Evolutionary conservation across 202 grass and related monocot genomes (phyloP), one percentile per base, ranked within the genome.

Genomic region (Hordeum pubiflorum): DNA sequence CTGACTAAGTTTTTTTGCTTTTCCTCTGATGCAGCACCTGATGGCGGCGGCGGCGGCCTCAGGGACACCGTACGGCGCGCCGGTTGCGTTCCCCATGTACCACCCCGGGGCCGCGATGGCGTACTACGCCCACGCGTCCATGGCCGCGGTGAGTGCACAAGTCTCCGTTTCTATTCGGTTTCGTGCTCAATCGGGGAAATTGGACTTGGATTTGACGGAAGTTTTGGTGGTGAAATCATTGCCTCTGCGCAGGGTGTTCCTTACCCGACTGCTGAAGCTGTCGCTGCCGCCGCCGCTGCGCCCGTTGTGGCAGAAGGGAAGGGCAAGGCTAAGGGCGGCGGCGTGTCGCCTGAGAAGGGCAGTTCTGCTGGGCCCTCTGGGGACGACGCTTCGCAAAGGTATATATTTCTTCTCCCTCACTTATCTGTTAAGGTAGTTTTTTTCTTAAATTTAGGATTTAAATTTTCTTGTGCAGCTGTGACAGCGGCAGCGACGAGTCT

Each of bases 111-210:
- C 88, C 14, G 79, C 88, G 5, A 63, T 84, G 83, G 88, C 88
- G 11, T 91, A 94, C 40, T 98, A 98, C 86, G 81, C 95, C 71
- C 95, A 94, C 82, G 90, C 90, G n/a, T 79, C 90, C 60, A 88
- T 98, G 88, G 90, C 87, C 32, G 92, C 82, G 88, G 95, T 81
- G 61, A 91, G 46, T 50, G 46, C 46, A 6, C 46, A 17, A 50
- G 92, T 63, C 40, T 80, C 27, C 17, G 29, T 54, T 13, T 61
- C 4, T 39, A 11, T 7, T 54, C 5, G 0, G 34, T 61, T 9
- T 34, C 8, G 6, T 56, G 33, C 21, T n/a, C 29, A 72, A 67
- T 57, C 75, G n/a, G n/a, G 3, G 12, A 7, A 55, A 37, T 86
- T 82, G 17, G 32, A 56, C 22, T 81, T 75, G 13, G 44, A 80